These are phyloP conservation scores for Saccharomycopsis microspora DNA, from an alignment of 805 yeast genomes.

Conservation along the genomic window DNA sequence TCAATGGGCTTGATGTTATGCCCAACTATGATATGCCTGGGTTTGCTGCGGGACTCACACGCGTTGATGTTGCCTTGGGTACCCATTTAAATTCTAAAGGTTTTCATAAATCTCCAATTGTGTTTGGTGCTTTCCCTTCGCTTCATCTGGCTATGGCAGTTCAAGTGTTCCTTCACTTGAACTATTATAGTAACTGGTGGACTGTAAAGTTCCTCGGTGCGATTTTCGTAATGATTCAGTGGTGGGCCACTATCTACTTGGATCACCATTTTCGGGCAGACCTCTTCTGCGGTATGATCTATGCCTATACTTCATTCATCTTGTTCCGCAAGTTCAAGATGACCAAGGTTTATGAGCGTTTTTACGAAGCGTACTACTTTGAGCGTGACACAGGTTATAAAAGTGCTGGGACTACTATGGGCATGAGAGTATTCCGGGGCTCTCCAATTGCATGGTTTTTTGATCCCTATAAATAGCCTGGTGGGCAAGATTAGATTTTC, in stretches of 20 bases:
- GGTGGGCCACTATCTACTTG: constrained; percentile 69
- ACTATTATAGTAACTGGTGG: constrained; percentile 10
- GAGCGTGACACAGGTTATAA: background rate
- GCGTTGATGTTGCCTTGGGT: constrained; percentile 55
- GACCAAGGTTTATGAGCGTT: constrained; percentile 23
- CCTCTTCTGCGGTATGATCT: constrained; percentile 41
- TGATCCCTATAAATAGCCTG: constrained; percentile 29
- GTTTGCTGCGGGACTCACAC: constrained; percentile 58
- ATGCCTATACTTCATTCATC: constrained; percentile 35
- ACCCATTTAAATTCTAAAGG: constrained; percentile 49
- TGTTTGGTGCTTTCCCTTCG: constrained; percentile 56
- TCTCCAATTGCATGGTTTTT: constrained; percentile 39
- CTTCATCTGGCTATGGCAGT: constrained; percentile 59
- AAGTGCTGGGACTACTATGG: constrained; percentile 55
- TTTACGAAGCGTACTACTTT: constrained; percentile 26
- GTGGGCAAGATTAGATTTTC: no score
- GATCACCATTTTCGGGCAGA: constrained; percentile 68
- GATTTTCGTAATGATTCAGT: constrained; percentile 40
- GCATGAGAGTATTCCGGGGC: constrained; percentile 52
- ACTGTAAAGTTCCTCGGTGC: constrained; percentile 24
- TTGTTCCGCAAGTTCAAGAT: constrained; percentile 25
- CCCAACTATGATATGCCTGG: constrained; percentile 56
- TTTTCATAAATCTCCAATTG: constrained; percentile 57
- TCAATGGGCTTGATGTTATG: constrained; percentile 42
- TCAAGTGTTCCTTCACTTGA: constrained; percentile 24